Evolutionary conservation across 345 rosid genomes (phyloP), one percentile per base, ranked within the genome.

Genomic region (Citrus cavaleriei): DNA sequence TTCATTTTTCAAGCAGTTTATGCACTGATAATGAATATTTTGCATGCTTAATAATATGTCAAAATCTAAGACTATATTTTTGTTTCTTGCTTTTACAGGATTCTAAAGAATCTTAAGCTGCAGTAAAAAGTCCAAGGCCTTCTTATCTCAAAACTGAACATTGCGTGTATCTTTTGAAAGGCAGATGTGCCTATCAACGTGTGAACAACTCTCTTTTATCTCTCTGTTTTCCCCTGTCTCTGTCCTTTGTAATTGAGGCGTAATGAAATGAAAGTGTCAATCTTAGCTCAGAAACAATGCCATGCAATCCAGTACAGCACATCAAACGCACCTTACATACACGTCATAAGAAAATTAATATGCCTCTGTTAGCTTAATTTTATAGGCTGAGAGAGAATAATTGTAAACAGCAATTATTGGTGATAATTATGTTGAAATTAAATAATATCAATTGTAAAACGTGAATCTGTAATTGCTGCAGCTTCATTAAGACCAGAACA

Each of bases 71-170:
- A 22, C n/a, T 38, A 57, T 72, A 60, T 4, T 54, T 28, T 55
- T 28, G 32, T 32, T 66, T 24, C 37, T 77, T 67, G 35, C 8
- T 61, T 21, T 35, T 66, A 7, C 59, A 81, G 87, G 84, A 51
- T 79, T 70, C 21, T 77, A 38, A 81, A 64, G 73, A 34, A 77
- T 70, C 73, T 77, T 10, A 79, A 81, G 86, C 59, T 84, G 70
- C 82, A 77, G 70, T 64, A 66, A 35, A 46, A 77, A 77, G 72
- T 70, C 35, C 73, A 57, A 24, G 60, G 32, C 16, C 3, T 16
- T 10, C 18, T 18, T 7, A 4, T 18, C 28, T 8, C 16, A 62
- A 9, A 27, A 10, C 46, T 27, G 12, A 60, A 60, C 24, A 73
- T 40, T 10, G 19, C 54, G 38, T 58, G 49, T 25, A n/a, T 22